phyloP scores from a whole-genome alignment of 306 rosid genomes.

The Luffa aegyptiaca region DNA sequence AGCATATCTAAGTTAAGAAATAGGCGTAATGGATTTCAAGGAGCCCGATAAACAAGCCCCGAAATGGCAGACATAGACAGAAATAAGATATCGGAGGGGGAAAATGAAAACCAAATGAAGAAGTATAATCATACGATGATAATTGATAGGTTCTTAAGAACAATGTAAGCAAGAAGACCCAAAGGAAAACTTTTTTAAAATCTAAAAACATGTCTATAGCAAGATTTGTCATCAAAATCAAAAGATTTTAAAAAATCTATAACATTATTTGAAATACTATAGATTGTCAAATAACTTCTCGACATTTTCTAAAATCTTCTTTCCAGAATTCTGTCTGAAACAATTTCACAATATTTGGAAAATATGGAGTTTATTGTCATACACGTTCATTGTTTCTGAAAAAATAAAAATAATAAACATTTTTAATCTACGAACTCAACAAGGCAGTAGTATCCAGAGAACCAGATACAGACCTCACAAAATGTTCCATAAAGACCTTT shows the following conservation, averaged over 20 bases:
- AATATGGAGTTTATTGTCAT: background rate
- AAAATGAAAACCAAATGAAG: background rate
- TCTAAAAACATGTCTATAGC: background rate
- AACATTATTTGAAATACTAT: background rate
- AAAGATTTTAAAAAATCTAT: background rate
- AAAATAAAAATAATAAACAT: background rate
- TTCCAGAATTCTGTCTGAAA: background rate
- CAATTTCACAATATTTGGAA: background rate
- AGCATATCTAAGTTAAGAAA: background rate
- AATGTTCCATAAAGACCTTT: conserved; percentile 82
- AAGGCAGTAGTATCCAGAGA: background rate
- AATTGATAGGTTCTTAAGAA: background rate
- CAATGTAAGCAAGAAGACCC: background rate
- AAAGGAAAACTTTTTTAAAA: background rate
- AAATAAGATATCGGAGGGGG: background rate
- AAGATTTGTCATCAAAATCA: background rate
- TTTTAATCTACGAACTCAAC: background rate
- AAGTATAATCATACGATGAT: background rate
- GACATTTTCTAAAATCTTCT: background rate
- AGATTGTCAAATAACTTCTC: background rate
- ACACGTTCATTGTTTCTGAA: background rate
- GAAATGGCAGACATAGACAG: background rate
- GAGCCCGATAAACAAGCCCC: background rate
- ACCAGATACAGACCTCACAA: conserved; percentile 52
- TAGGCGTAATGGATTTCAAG: background rate